These are phyloP conservation scores for Pyrenopolyporus hunteri DNA, from an alignment of 495 filamentous ascomycete genomes.

Conservation along the genomic window DNA sequence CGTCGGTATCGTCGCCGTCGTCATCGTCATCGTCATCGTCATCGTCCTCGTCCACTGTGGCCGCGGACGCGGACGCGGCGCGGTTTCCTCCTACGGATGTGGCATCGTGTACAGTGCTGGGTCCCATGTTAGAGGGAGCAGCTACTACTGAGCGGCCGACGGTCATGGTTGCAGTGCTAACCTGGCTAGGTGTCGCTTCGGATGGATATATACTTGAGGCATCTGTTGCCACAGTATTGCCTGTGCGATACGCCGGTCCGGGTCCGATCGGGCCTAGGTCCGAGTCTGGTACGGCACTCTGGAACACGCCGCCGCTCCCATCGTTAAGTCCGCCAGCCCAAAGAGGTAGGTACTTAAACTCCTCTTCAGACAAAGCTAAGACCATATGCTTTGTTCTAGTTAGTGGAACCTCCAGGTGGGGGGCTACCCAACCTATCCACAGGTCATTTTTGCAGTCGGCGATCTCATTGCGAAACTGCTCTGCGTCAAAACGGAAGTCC, in stretches of 20 bases:
- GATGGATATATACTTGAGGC: slow-evolving; percentile 23
- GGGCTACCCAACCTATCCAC: slow-evolving; percentile 1
- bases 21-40: slow-evolving; percentile 10
- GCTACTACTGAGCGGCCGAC: slow-evolving; percentile 25
- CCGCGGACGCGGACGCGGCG: neutral
- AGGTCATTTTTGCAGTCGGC: neutral
- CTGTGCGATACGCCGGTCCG: slow-evolving; percentile 53
- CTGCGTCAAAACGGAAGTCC: neutral
- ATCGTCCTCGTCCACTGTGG: slow-evolving; percentile 1
- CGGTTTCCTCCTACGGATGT: neutral
- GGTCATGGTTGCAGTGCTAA: slow-evolving; percentile 26
- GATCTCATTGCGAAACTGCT: slow-evolving; percentile 21
- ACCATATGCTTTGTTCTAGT: slow-evolving; percentile 41
- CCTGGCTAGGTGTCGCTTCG: slow-evolving; percentile 5
- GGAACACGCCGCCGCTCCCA: slow-evolving; percentile 53
- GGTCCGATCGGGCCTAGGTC: slow-evolving; percentile 52
- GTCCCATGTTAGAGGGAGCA: slow-evolving; percentile 11
- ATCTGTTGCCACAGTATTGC: slow-evolving; percentile 41
- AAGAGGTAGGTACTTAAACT: slow-evolving; percentile 52
- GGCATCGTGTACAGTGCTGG: slow-evolving; percentile 3
- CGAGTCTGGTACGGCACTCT: slow-evolving; percentile 45
- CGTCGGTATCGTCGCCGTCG: slow-evolving; percentile 6
- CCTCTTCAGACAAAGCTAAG: slow-evolving; percentile 43
- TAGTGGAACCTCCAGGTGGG: slow-evolving; percentile 31
- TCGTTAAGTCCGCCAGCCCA: slow-evolving; percentile 57